Conservation (phyloP, 225 moss, liverwort and hornwort genomes). For the Polytrichum commune region DNA sequence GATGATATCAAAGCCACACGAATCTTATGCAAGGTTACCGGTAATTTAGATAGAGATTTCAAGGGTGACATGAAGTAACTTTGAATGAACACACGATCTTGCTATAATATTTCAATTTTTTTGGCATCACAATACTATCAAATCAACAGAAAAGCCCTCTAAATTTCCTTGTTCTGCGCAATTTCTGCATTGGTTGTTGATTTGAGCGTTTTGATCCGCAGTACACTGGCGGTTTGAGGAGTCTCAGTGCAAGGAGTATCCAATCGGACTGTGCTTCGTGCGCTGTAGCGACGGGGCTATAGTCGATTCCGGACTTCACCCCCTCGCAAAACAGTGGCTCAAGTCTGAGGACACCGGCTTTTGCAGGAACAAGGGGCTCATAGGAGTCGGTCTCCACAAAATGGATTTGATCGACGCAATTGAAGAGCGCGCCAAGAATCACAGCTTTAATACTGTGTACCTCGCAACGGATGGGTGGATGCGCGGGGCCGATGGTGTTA, state of each 20-base stretch:
- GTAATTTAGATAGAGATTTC: too few species aligned
- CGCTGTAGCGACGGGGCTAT: slow-evolving; percentile 60
- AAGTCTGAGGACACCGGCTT: slow-evolving; percentile 17
- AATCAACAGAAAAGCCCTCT: too few species aligned
- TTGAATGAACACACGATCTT: too few species aligned
- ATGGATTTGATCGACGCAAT: slow-evolving; percentile 50
- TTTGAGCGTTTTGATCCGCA: slow-evolving; percentile 14
- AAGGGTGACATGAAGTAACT: too few species aligned
- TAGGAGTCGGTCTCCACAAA: slow-evolving; percentile 35
- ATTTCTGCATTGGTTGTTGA: too few species aligned
- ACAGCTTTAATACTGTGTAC: slow-evolving; percentile 30
- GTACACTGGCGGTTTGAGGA: slow-evolving; percentile 84
- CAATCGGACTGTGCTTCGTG: slow-evolving; percentile 57
- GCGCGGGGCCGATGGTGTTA: slow-evolving; percentile 38
- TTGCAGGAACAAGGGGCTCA: slow-evolving; percentile 15
- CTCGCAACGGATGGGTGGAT: slow-evolving; percentile 79
- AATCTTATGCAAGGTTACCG: too few species aligned
- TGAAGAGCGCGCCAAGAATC: slow-evolving; percentile 32
- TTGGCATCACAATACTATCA: too few species aligned
- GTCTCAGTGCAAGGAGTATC: slow-evolving; percentile 43
- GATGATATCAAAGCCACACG: too few species aligned
- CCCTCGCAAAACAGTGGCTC: slow-evolving; percentile 36
- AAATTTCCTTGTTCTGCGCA: too few species aligned
- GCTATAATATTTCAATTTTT: too few species aligned
- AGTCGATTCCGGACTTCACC: slow-evolving; percentile 33